phyloP scores from a whole-genome alignment of 2,329 filamentous ascomycete genomes.

The Aspergillus neoniger region DNA sequence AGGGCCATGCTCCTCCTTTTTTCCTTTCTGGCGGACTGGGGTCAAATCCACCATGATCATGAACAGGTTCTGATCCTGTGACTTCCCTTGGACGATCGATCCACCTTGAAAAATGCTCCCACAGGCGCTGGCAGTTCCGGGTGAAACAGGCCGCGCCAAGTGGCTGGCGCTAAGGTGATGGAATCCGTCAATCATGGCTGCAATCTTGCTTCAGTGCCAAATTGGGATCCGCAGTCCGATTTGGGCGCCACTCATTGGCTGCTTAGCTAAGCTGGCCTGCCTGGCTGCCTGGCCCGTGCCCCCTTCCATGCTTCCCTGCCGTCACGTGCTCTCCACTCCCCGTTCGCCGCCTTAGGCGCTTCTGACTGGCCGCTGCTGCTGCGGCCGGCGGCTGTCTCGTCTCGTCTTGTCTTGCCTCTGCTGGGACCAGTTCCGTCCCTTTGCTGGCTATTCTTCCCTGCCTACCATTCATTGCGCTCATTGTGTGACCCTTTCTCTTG shows the following conservation, averaged over 20 bases:
- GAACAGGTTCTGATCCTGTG: too few relatives aligned
- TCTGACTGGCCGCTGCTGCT: background rate
- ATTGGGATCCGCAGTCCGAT: constrained; percentile 15
- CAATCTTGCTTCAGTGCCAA: constrained; percentile 12
- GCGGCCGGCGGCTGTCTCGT: background rate
- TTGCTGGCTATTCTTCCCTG: background rate
- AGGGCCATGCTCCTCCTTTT: too few relatives aligned
- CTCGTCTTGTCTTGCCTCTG: background rate
- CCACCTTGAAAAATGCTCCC: background rate
- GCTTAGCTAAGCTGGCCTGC: constrained; percentile 20
- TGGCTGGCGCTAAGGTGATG: constrained; percentile 11
- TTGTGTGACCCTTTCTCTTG: too few relatives aligned
- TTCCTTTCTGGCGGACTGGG: too few relatives aligned
- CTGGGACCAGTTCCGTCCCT: constrained; percentile 1
- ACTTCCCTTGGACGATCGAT: too few relatives aligned
- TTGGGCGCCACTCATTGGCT: constrained; percentile 16
- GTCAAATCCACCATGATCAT: too few relatives aligned
- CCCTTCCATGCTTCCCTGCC: constrained; percentile 14
- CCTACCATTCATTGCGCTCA: background rate
- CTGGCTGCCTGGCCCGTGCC: constrained; percentile 23
- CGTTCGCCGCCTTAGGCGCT: constrained; percentile 15
- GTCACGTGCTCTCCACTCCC: constrained; percentile 29
- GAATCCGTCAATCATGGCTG: constrained; percentile 7
- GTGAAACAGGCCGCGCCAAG: constrained; percentile 17
- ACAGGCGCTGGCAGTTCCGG: constrained; percentile 8